Conservation (phyloP, 148 eudicot genomes). For the Cornus kousa region DNA sequence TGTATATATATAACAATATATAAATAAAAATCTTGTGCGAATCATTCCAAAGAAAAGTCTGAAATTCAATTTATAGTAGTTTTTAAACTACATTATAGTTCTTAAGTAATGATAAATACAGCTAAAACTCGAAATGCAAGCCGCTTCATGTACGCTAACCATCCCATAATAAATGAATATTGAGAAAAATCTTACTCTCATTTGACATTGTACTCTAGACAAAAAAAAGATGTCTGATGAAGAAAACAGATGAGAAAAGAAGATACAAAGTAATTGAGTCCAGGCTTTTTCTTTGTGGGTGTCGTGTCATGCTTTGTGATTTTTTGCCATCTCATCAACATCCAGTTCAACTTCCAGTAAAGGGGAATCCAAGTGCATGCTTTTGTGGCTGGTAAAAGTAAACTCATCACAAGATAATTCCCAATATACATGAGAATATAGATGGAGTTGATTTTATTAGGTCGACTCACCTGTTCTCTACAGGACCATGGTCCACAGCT, state of each 20-base stretch:
- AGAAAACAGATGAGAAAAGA: neutral
- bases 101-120: neutral
- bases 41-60: too few relatives aligned
- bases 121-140: too few relatives aligned
- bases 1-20: too few relatives aligned
- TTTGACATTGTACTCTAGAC: slow-evolving; percentile 8
- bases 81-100: too few relatives aligned
- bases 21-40: too few relatives aligned
- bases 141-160: neutral
- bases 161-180: neutral
- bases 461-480: too few relatives aligned
- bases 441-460: too few relatives aligned
- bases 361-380: slow-evolving; percentile 49
- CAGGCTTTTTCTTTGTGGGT: neutral
- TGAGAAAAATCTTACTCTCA: neutral
- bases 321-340: slow-evolving; percentile 87
- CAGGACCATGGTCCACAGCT: too few relatives aligned
- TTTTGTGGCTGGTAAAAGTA: slow-evolving; percentile 1
- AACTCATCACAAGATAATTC: too few relatives aligned
- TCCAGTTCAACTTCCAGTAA: slow-evolving; percentile 84
- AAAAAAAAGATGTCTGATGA: neutral
- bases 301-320: slow-evolving; percentile 48
- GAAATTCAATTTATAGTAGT: too few relatives aligned
- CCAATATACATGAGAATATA: too few relatives aligned
- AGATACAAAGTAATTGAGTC: slow-evolving; percentile 2